A percentile compares a stretch with the other conserved stretches of the same genome.
Conservation (phyloP, 176 grass and related monocot species). For the Oryza nivara region DNA sequence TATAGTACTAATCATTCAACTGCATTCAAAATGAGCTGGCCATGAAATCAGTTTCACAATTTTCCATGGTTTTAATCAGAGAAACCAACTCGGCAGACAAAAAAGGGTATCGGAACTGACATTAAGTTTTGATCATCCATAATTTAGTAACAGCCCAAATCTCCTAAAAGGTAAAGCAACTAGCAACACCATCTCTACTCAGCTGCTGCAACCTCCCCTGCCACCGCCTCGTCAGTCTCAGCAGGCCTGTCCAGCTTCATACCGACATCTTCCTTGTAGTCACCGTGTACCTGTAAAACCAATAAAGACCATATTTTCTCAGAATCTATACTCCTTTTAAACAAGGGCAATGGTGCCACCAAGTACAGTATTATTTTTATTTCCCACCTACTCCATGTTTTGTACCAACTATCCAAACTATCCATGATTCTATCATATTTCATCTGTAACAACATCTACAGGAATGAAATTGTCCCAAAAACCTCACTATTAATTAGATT, state of each 20-base stretch:
- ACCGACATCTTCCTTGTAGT: conserved; percentile 84
- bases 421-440: no score
- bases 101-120: neutral
- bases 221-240: conserved; percentile 54
- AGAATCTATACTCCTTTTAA: no score
- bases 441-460: no score
- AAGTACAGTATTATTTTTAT: no score
- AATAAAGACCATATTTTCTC: neutral
- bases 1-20: neutral
- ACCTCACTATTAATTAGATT: no score
- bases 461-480: no score
- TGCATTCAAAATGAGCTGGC: neutral
- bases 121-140: conserved; percentile 1
- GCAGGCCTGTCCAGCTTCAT: conserved; percentile 66
- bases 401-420: no score
- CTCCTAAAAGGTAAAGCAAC: neutral
- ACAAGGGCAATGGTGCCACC: no score
- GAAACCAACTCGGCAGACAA: neutral
- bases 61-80: neutral
- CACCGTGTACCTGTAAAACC: conserved; percentile 63
- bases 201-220: conserved; percentile 58
- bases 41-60: neutral
- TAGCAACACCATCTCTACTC: conserved; percentile 27
- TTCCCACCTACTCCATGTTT: no score
- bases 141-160: conserved; percentile 6